Evolutionary conservation across 768 basidiomycete species (phyloP).

Genomic region (Panaeolus cyanescens): DNA sequence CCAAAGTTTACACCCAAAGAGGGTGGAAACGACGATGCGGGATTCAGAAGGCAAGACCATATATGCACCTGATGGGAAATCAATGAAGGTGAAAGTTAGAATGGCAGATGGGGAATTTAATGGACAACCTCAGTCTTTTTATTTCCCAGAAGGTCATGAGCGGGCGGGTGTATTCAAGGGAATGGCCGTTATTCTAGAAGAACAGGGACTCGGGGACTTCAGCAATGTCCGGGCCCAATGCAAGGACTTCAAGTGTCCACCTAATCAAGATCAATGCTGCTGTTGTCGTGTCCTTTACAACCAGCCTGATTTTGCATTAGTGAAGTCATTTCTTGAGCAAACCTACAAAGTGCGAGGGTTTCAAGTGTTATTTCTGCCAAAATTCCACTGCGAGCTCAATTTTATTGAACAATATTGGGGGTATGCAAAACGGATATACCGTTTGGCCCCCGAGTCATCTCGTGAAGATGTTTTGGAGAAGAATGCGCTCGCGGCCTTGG

Average conservation of each 20-base stretch:
- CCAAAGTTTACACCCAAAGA: conserved; percentile 24
- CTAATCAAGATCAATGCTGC: conserved; percentile 26
- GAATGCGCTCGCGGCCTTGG: conserved; percentile 30
- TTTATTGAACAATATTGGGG: conserved; percentile 37
- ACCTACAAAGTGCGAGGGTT: conserved; percentile 20
- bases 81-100: conserved; percentile 20
- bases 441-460: conserved; percentile 21
- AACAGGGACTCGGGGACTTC: conserved; percentile 22
- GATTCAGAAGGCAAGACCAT: conserved; percentile 21
- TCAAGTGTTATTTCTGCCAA: conserved; percentile 24
- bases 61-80: conserved; percentile 22
- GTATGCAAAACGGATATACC: conserved; percentile 19
- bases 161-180: conserved; percentile 35
- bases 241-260: conserved; percentile 27
- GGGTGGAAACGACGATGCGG: conserved; percentile 15
- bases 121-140: conserved; percentile 29
- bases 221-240: conserved; percentile 27
- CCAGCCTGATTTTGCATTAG: conserved; percentile 38
- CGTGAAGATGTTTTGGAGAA: conserved; percentile 31
- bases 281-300: conserved; percentile 34
- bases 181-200: conserved; percentile 30
- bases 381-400: conserved; percentile 33
- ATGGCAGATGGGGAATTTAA: conserved; percentile 30
- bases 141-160: conserved; percentile 28
- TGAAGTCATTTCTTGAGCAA: conserved; percentile 31